phyloP scores from a whole-genome alignment of 192 early-diverging fungal genomes.

The Entomortierella lignicola region DNA sequence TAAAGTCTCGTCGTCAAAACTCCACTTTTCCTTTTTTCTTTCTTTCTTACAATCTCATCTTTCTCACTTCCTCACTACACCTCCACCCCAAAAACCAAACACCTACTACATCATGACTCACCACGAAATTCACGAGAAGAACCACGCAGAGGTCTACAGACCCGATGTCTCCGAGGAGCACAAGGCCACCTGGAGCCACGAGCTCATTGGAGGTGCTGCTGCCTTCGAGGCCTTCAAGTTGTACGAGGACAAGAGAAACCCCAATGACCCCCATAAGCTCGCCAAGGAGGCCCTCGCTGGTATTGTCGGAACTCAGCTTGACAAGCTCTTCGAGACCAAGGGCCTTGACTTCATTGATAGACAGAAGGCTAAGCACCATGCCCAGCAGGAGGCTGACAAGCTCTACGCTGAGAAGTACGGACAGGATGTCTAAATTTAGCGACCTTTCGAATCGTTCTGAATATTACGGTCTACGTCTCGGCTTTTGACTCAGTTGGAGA shows the following conservation, averaged over 20 bases:
- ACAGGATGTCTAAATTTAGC: not conserved
- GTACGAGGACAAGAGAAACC: conserved; percentile 43
- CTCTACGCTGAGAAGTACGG: conserved; percentile 25
- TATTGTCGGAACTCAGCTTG: conserved; percentile 41
- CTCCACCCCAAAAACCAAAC: no score
- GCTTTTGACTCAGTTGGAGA: not conserved
- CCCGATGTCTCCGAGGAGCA: not conserved
- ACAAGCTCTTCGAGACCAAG: conserved; percentile 33
- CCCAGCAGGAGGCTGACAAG: conserved; percentile 48
- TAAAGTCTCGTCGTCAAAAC: no score
- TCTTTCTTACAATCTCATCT: no score
- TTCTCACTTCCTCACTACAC: no score
- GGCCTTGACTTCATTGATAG: conserved; percentile 55
- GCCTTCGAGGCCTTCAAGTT: conserved; percentile 60
- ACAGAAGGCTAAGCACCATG: no score
- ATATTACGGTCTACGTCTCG: no score
- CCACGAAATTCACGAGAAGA: no score
- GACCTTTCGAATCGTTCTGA: no score
- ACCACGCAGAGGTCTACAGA: no score
- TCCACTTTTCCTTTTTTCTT: no score
- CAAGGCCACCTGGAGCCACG: conserved; percentile 41
- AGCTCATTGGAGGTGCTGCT: conserved; percentile 57
- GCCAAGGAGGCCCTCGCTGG: conserved; percentile 54
- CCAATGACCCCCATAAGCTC: conserved; percentile 3
- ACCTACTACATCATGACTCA: no score